Conservation (phyloP, 129 eudicot species). For the Centaurea solstitialis region DNA sequence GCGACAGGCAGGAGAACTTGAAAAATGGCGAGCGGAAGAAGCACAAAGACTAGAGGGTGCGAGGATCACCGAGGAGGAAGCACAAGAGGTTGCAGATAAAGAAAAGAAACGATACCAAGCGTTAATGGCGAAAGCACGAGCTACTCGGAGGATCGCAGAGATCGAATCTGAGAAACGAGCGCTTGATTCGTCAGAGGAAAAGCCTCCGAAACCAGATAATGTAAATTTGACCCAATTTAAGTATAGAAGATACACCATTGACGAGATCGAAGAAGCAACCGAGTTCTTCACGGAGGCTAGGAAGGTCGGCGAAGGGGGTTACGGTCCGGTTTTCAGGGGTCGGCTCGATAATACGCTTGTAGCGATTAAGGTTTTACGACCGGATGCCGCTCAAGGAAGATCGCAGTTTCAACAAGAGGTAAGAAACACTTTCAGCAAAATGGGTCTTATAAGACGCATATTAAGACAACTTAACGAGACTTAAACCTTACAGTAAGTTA, state of each 20-base stretch:
- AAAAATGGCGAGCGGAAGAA: conserved; percentile 49
- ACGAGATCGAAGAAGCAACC: conserved; percentile 62
- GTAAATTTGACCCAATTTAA: conserved; percentile 20
- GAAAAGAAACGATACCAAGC: conserved; percentile 40
- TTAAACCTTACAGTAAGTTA: too few relatives aligned
- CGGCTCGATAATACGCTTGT: conserved; percentile 47
- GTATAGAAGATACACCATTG: conserved; percentile 53
- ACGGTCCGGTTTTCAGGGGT: conserved; percentile 65
- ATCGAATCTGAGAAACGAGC: conserved; percentile 30
- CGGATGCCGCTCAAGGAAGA: conserved; percentile 70
- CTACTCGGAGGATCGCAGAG: conserved; percentile 42
- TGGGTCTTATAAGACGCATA: background rate
- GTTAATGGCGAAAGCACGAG: conserved; percentile 43
- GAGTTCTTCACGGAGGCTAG: conserved; percentile 40
- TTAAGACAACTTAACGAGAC: background rate
- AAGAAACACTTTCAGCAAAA: background rate
- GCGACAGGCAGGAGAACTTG: conserved; percentile 55
- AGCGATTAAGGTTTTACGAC: conserved; percentile 63
- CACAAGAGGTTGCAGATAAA: conserved; percentile 30
- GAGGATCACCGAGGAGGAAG: conserved; percentile 33
- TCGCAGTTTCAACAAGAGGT: conserved; percentile 74
- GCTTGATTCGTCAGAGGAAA: conserved; percentile 33
- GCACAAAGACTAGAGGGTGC: conserved; percentile 34
- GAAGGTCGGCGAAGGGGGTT: conserved; percentile 72
- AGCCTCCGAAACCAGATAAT: conserved; percentile 9